phyloP scores from a whole-genome alignment of 2,329 filamentous ascomycete genomes.

The Pestalotiopsis sp. region DNA sequence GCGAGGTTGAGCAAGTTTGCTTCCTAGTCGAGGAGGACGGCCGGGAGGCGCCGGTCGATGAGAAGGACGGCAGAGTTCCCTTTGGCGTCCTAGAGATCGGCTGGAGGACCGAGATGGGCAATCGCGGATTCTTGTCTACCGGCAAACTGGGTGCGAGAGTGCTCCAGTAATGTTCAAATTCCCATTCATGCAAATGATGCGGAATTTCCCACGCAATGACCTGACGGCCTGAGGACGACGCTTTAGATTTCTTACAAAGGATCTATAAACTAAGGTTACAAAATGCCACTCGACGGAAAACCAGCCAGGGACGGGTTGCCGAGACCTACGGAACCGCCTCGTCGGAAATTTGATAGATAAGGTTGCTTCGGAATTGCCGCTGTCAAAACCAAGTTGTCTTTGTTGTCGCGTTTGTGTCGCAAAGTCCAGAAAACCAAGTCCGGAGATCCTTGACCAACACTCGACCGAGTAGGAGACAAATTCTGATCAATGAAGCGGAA shows the following conservation, averaged over 20 bases:
- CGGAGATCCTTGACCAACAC: neutral
- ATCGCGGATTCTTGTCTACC: conserved; percentile 83
- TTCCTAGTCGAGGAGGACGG: conserved; percentile 59
- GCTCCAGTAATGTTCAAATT: conserved; percentile 25
- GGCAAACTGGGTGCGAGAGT: conserved; percentile 71
- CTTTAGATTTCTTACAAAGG: no score
- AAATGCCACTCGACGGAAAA: no score
- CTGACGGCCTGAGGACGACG: conserved; percentile 17
- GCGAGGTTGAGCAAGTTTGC: conserved; percentile 68
- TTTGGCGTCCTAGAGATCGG: conserved; percentile 85
- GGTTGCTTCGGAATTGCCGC: neutral
- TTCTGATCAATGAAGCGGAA: no score
- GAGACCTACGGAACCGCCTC: no score
- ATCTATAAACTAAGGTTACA: no score
- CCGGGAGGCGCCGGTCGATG: conserved; percentile 44
- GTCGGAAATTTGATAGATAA: neutral
- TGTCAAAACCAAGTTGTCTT: neutral
- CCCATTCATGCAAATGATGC: neutral
- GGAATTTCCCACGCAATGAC: neutral
- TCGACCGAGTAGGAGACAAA: neutral
- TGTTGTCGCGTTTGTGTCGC: no score
- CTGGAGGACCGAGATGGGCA: conserved; percentile 90
- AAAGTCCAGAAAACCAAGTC: neutral
- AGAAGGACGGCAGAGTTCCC: conserved; percentile 62
- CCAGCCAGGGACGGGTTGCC: no score